Evolutionary conservation across 2,329 filamentous ascomycete species (phyloP).

Genomic region (Nakataea oryzae): DNA sequence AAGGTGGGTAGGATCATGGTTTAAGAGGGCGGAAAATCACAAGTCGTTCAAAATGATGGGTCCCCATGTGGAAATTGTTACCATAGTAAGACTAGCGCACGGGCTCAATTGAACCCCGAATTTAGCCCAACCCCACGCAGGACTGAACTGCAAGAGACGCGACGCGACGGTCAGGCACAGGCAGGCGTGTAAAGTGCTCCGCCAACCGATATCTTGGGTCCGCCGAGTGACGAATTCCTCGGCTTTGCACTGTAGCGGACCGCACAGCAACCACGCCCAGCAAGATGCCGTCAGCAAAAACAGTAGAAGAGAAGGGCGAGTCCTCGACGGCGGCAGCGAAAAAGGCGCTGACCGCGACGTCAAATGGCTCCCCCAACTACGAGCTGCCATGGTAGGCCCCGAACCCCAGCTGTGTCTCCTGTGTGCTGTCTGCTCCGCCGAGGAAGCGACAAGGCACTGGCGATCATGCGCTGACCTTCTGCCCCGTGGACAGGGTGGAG

Average conservation of each 20-base stretch:
- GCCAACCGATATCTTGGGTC: background rate
- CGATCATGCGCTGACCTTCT: conserved; percentile 10
- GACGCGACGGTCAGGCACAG: background rate
- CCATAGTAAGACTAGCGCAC: background rate
- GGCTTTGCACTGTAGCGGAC: background rate
- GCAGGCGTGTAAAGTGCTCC: conserved; percentile 1
- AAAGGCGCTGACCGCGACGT: conserved; percentile 37
- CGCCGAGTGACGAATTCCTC: background rate
- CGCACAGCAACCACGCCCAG: background rate
- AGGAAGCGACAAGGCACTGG: background rate
- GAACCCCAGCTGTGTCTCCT: conserved; percentile 4
- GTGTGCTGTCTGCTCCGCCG: no score
- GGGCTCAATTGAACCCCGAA: background rate
- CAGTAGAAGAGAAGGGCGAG: conserved; percentile 41
- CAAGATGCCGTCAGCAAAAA: conserved; percentile 37
- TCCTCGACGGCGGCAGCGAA: conserved; percentile 49
- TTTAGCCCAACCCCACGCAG: background rate
- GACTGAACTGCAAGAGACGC: background rate
- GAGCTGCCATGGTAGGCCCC: conserved; percentile 64
- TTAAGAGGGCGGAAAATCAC: background rate
- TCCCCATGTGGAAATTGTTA: background rate
- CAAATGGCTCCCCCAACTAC: conserved; percentile 47
- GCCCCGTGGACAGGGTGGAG: conserved; percentile 62
- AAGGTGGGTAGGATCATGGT: background rate
- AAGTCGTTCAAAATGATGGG: background rate